Evolutionary conservation across 345 rosid genomes (phyloP), one percentile per base, ranked within the genome.

Genomic region (Camelina hispida): DNA sequence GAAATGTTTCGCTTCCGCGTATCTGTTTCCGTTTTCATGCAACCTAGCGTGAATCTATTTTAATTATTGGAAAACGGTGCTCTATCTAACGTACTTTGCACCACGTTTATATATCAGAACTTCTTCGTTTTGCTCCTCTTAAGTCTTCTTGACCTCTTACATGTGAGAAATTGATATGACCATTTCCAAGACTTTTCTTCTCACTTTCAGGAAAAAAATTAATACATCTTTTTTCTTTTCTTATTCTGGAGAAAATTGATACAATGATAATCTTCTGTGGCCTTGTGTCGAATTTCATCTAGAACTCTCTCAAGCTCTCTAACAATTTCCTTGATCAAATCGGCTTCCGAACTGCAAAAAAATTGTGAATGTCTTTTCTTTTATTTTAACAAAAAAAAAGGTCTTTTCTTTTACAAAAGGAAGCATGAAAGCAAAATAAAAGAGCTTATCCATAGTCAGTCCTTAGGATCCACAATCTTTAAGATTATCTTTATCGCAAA

Each of bases 281-380:
- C 43, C 6, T 12, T 14, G n/a, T 12, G 5, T 22, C 6, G 20
- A 9, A n/a, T 15, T 30, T n/a, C 14, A 15, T 9, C 17, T 64
- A 22, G 0, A 46, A 47, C 17, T 65, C 42, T 48, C 17, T 48
- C 7, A 28, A 66, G 28, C 7, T 50, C 60, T 17, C 17, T 35
- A 30, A 46, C 56, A 35, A 70, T 68, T 22, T 68, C 51, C 6
- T 68, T 68, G 34, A 68, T 53, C 15, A 68, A 53, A 18, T 20
- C 25, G 0, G 74, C 56, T 47, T 47, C 58, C 5, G 34, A 59
- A 2, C 74, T 69, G 74, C 30, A 0, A 69, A 58, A 16, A 18
- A 43, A 9, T 5, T 51, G 55, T 53, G 32, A 12, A 48, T 4
- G 55, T 51, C 2, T 9, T 51, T 51, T 18, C 25, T 20, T 16